Evolutionary conservation across 306 rosid species (phyloP), one percentile per base, ranked within the genome.

Genomic region (Parietaria judaica): DNA sequence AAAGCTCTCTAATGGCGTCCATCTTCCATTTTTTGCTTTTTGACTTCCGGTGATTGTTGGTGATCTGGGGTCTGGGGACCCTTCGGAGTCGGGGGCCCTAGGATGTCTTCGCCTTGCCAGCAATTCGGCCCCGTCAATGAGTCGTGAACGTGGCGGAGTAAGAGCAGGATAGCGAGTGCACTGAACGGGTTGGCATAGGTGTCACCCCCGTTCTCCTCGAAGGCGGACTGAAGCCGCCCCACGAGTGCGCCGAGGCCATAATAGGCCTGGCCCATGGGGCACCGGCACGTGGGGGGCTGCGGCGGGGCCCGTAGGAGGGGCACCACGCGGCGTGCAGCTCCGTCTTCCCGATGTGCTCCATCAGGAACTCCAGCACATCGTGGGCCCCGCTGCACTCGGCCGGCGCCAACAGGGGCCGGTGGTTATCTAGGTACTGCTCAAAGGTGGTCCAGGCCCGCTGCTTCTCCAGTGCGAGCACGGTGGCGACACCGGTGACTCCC

Each of bases 151-250:
- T 87, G 91, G 45, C 89, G 66, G 1, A 90, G 81, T 15, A 77
- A 90, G 52, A 90, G 72, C 68, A 96, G 70, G 66, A 90, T 86
- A 36, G 91, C 76, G 14, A 95, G 83, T 6, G 80, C 79, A 0
- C 88, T 94, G 39, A 90, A 90, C 0, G 97, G 96, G 61, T 90
- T 90, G 2, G 89, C 72, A 65, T 87, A 96, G 0, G 96, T 89
- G 51, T 76, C 72, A n/a, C 96, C 97, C 6, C 96, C 97, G 80
- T 90, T 85, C 76, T 90, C 97, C 64, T 90, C 97, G 51, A 83
- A 90, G 14, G 97, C 97, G 4, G 95, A 95, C 54, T 95, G 76
- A 11, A 90, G 82, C 31, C 97, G 78, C 11, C 97, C 97, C 49
- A 90, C 84, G n/a, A n/a, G n/a, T n/a, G n/a, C n/a, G n/a, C n/a